These are phyloP conservation scores for Mallotus japonicus DNA, from an alignment of 441 rosid genomes.

Conservation along the genomic window DNA sequence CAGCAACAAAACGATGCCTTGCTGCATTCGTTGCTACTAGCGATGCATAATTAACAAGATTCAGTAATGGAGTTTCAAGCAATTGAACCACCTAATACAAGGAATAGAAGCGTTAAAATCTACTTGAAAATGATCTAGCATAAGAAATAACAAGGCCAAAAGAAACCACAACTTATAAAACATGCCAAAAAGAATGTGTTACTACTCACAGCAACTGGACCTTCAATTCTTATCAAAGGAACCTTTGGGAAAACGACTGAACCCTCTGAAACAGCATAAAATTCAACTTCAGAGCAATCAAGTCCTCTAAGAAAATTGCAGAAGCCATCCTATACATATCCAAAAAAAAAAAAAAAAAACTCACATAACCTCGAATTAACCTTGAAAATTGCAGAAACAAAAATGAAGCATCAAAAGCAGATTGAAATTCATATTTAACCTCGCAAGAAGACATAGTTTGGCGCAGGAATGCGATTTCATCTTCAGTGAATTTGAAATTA, in stretches of 20 bases:
- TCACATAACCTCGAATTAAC: no score
- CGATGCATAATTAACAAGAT: slow-evolving; percentile 87
- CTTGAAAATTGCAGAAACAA: no score
- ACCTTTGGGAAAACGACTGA: slow-evolving; percentile 95
- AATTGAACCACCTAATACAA: slow-evolving; percentile 71
- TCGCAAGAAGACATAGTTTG: slow-evolving; percentile 64
- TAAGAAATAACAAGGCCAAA: not conserved
- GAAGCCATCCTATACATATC: slow-evolving; percentile 66
- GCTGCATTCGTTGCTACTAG: slow-evolving; percentile 90
- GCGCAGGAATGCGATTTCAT: slow-evolving; percentile 63
- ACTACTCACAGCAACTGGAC: slow-evolving; percentile 94
- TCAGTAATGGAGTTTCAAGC: slow-evolving; percentile 86
- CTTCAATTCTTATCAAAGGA: slow-evolving; percentile 87
- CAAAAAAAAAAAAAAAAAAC: no score
- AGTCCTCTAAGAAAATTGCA: slow-evolving; percentile 70
- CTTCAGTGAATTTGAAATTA: slow-evolving; percentile 69
- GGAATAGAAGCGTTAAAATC: slow-evolving; percentile 18
- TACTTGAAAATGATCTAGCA: slow-evolving; percentile 4
- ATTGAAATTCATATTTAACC: slow-evolving; percentile 32
- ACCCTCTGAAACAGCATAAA: slow-evolving; percentile 85
- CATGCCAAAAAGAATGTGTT: not conserved
- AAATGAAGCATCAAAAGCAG: no score
- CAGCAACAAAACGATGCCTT: slow-evolving; percentile 87
- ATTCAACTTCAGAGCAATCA: slow-evolving; percentile 88
- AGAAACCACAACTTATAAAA: not conserved